Base-by-base conservation (phyloP, 208 protist species). In the Leishmania gerbilli region DNA sequence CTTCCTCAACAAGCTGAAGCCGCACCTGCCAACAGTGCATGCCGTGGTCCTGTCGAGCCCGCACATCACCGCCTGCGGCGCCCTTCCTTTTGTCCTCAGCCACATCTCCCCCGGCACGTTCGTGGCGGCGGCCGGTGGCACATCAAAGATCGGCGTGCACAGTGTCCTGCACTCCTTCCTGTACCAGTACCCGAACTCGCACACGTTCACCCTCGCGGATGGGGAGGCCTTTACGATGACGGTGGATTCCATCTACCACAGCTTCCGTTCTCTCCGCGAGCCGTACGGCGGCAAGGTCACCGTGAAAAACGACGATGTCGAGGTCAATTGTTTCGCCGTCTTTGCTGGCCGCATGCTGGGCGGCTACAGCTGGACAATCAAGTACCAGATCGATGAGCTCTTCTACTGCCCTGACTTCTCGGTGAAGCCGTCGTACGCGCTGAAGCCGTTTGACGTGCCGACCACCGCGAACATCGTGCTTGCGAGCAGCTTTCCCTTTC, bases 401-500 rank as follows among this genome's bases (percentile, higher is more conserved):
- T 91, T 98, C 72, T 98, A 98, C 87, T 96, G 95, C 84, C 93
- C 93, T 1, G 95, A 97, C 79, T 96, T 91, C 78, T 93, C 95
- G 6, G 71, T 93, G 45, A 92, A 92, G 71, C 87, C 91, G 27
- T 98, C 95, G 0, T 93, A 95, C 80, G 86, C 87, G 31, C 84
- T 98, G 64, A 93, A 93, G 80, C 84, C 79, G 9, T 94, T 96
- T 80, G 85, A 84, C 24, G 87, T 93, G 42, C 92, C 95, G 27
- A 93, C 90, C n/a, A 88, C 90, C 24, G 58, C 91, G 51, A 97
- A 93, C 71, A 87, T 96, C 42, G 80, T 95, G 40, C 90, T 95
- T 65, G 72, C 96, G 34, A 87, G 90, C 75, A 87, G 82, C 74
- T 95, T 91, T 40, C 88, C 91, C 19, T 76, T 93, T 47, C 71